Evolutionary conservation across 345 rosid species (phyloP).

Genomic region (Populus alba): DNA sequence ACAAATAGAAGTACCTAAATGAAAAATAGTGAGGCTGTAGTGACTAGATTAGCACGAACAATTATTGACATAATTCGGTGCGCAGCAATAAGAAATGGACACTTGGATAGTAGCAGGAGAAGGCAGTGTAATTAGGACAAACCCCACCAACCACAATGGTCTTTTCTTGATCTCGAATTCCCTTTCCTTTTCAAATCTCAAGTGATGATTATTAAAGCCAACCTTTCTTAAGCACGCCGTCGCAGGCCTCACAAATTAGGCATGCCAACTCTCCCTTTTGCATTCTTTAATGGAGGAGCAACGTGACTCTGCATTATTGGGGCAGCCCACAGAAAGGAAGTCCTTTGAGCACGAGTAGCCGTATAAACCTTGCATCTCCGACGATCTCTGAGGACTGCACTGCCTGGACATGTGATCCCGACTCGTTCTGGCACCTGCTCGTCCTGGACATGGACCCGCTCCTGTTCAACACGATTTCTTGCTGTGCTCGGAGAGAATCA

Average conservation of each 20-base stretch:
- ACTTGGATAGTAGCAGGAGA: too few relatives aligned
- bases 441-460: slow-evolving; percentile 1
- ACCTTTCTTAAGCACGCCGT: not conserved
- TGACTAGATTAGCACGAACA: too few relatives aligned
- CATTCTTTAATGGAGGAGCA: not conserved
- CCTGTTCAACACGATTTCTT: not conserved
- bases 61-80: too few relatives aligned
- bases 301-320: not conserved
- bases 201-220: not conserved
- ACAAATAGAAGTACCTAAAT: too few relatives aligned
- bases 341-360: not conserved
- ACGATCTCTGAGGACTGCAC: not conserved
- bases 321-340: not conserved
- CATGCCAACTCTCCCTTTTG: not conserved
- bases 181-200: not conserved
- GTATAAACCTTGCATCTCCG: not conserved
- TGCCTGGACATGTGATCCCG: not conserved
- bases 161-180: not conserved
- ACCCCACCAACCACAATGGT: not conserved
- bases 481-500: not conserved
- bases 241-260: too few relatives aligned
- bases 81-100: too few relatives aligned
- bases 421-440: not conserved
- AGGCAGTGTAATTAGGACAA: slow-evolving; percentile 6
- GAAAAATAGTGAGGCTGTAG: too few relatives aligned